Conservation (phyloP, 768 basidiomycete species). For the Pisolithus sp. region DNA sequence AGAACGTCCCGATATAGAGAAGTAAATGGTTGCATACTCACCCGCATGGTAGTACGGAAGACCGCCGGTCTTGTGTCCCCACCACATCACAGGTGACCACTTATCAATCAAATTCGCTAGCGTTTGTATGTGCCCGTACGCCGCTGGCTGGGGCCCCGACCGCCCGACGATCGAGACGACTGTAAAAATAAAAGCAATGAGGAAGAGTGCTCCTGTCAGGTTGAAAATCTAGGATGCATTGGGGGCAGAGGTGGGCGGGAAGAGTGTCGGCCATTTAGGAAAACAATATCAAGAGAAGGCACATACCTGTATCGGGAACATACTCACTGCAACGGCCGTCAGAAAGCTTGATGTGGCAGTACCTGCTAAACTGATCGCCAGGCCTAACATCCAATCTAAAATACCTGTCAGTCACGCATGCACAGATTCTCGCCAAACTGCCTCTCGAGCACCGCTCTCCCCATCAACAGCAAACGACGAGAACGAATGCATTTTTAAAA, state of each 20-base stretch:
- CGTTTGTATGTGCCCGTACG: conserved; percentile 31
- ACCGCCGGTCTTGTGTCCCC: conserved; percentile 17
- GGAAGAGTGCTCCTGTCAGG: conserved; percentile 12
- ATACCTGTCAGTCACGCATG: background rate
- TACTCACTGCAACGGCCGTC: conserved; percentile 14
- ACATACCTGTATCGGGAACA: conserved; percentile 22
- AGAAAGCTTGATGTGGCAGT: conserved; percentile 8
- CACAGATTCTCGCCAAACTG: too few relatives aligned
- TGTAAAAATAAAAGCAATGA: conserved; percentile 16
- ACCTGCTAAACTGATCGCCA: conserved; percentile 16
- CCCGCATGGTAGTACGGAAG: conserved; percentile 15
- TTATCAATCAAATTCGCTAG: conserved; percentile 31
- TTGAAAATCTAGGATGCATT: conserved; percentile 19
- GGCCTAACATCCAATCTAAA: conserved; percentile 29
- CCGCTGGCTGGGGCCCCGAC: conserved; percentile 21
- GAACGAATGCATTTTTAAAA: background rate
- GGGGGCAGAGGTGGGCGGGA: background rate
- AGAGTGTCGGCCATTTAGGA: background rate
- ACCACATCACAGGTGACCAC: conserved; percentile 30
- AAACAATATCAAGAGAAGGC: background rate
- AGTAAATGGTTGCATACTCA: conserved; percentile 2
- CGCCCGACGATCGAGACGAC: conserved; percentile 5
- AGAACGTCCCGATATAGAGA: background rate
- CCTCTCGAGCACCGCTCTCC: too few relatives aligned
- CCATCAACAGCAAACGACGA: background rate